A percentile compares a stretch with the other conserved stretches of the same genome.
Evolutionary conservation across 495 filamentous ascomycete species (phyloP).

Genomic region (Hyaloscypha finlandica): DNA sequence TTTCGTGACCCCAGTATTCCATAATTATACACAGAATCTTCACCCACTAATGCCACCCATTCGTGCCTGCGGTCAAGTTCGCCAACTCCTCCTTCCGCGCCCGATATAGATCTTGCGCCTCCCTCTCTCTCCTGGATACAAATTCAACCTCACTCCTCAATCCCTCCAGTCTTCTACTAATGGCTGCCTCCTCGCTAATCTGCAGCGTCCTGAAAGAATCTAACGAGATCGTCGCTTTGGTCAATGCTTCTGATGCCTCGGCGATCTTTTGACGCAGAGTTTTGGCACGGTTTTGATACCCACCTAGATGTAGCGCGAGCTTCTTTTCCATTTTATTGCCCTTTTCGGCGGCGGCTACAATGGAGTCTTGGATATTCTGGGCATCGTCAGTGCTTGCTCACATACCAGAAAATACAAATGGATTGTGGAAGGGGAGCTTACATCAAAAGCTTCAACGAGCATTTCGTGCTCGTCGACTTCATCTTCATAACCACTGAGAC

Average conservation of each 20-base stretch:
- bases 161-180: slow-evolving; percentile 69
- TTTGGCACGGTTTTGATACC: slow-evolving; percentile 86
- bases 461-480: slow-evolving; percentile 62
- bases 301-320: slow-evolving; percentile 81
- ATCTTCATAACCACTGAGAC: slow-evolving; percentile 77
- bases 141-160: slow-evolving; percentile 82
- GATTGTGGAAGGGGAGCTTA: slow-evolving; percentile 41
- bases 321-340: slow-evolving; percentile 93
- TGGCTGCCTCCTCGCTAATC: slow-evolving; percentile 74
- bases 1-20: background rate
- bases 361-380: slow-evolving; percentile 68
- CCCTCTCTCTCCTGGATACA: slow-evolving; percentile 79
- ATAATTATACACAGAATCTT: background rate
- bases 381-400: slow-evolving; percentile 36
- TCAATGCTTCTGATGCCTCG: slow-evolving; percentile 76
- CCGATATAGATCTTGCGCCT: slow-evolving; percentile 87
- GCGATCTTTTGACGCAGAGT: slow-evolving; percentile 76
- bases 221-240: slow-evolving; percentile 69
- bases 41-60: slow-evolving; percentile 39
- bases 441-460: slow-evolving; percentile 66
- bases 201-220: slow-evolving; percentile 75
- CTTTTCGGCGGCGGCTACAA: slow-evolving; percentile 71
- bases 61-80: slow-evolving; percentile 37
- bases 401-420: slow-evolving; percentile 22
- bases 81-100: slow-evolving; percentile 76